Conservation (phyloP, 2,329 filamentous ascomycete species). For the Aureobasidium sp. region DNA sequence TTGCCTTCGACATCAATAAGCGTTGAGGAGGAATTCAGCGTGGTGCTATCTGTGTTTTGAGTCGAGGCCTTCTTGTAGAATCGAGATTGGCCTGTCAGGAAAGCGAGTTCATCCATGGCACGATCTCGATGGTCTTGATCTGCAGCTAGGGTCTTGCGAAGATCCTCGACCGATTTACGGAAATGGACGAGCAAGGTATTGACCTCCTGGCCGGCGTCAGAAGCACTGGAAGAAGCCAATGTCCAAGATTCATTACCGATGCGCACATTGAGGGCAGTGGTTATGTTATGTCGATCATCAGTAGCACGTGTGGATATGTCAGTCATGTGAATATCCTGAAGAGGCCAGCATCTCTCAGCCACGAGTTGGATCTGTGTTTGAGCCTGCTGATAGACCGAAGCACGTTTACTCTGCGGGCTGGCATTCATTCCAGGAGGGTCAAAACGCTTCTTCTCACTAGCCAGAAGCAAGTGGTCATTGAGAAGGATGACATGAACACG, state of each 20-base stretch:
- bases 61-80: conserved; percentile 66
- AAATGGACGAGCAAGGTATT: conserved; percentile 76
- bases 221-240: conserved; percentile 67
- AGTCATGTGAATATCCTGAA: conserved; percentile 87
- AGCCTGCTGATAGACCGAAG: conserved; percentile 27
- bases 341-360: conserved; percentile 87
- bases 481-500: conserved; percentile 87
- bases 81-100: conserved; percentile 26
- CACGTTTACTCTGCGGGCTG: conserved; percentile 25
- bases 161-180: conserved; percentile 84
- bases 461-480: conserved; percentile 89
- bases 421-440: conserved; percentile 40
- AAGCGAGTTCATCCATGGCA: conserved; percentile 28
- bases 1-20: conserved; percentile 95
- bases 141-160: conserved; percentile 75
- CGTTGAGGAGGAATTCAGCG: conserved; percentile 42
- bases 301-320: conserved; percentile 58
- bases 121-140: conserved; percentile 85
- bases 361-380: conserved; percentile 59
- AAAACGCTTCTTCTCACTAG: conserved; percentile 84
- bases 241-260: conserved; percentile 89
- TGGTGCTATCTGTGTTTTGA: conserved; percentile 30
- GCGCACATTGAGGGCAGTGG: conserved; percentile 83
- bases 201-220: conserved; percentile 67
- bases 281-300: conserved; percentile 48